These are phyloP conservation scores for Cordyceps sp. DNA, from an alignment of 2,329 filamentous ascomycete genomes.

Conservation along the genomic window DNA sequence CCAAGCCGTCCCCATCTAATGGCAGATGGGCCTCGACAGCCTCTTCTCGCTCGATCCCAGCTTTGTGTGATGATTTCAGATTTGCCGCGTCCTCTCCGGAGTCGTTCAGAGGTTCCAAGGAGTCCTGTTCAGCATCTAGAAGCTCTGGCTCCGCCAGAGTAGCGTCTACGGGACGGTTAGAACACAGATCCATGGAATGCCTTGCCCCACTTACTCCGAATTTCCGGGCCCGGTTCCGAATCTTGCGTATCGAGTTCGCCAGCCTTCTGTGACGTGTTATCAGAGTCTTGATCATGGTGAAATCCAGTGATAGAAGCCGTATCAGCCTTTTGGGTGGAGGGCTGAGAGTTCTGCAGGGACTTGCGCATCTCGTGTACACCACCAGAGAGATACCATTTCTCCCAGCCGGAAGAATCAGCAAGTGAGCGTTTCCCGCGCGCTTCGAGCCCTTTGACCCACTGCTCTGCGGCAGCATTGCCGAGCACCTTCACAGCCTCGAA, in stretches of 20 bases:
- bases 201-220: not conserved
- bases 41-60: conserved; percentile 9
- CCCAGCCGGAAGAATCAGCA: conserved; percentile 52
- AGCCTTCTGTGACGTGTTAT: not conserved
- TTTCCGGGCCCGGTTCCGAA: not conserved
- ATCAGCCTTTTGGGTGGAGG: not conserved
- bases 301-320: not conserved
- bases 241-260: not conserved
- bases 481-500: conserved; percentile 47
- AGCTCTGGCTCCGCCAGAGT: not conserved
- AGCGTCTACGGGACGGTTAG: conserved; percentile 19
- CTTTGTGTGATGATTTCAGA: not conserved
- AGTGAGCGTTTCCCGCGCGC: conserved; percentile 42
- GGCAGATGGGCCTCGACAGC: conserved; percentile 6
- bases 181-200: no score
- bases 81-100: not conserved
- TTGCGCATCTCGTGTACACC: conserved; percentile 21
- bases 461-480: conserved; percentile 51
- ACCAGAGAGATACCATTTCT: conserved; percentile 47
- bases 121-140: not conserved
- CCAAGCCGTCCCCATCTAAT: no score
- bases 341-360: conserved; percentile 1
- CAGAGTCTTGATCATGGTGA: not conserved
- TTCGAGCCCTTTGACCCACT: conserved; percentile 65
- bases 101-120: not conserved